phyloP scores from a whole-genome alignment of 371 early-diverging fungal species.

The Catenaria anguillulae region DNA sequence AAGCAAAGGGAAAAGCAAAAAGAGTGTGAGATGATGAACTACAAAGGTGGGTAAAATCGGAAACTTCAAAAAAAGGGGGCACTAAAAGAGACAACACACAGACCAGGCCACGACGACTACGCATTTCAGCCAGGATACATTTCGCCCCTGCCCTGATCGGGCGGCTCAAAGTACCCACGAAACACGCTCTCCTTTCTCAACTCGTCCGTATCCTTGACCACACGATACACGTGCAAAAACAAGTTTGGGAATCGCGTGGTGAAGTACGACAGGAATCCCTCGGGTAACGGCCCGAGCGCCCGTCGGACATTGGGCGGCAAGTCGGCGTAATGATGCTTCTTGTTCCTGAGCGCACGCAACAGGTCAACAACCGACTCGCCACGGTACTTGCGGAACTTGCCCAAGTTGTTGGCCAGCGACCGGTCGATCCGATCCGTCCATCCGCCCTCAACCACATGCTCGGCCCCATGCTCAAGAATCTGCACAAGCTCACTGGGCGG shows the following conservation, averaged over 20 bases:
- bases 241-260: conserved; percentile 77
- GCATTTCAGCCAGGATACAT: too few relatives aligned
- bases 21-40: too few relatives aligned
- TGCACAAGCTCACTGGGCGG: conserved; percentile 48
- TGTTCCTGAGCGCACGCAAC: conserved; percentile 50
- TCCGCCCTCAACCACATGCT: conserved; percentile 45
- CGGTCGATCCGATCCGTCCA: conserved; percentile 76
- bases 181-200: conserved; percentile 1
- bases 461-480: conserved; percentile 43
- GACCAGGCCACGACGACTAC: too few relatives aligned
- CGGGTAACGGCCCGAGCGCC: conserved; percentile 68
- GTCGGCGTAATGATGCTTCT: conserved; percentile 94
- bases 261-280: conserved; percentile 75
- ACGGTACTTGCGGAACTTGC: conserved; percentile 83
- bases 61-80: too few relatives aligned
- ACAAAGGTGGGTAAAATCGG: too few relatives aligned
- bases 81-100: too few relatives aligned
- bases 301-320: conserved; percentile 55
- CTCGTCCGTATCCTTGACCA: conserved; percentile 13
- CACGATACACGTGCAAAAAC: conserved; percentile 46
- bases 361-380: conserved; percentile 68
- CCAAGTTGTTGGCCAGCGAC: conserved; percentile 59
- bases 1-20: too few relatives aligned
- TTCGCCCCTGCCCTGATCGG: not conserved
- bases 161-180: conserved; percentile 6